These are phyloP conservation scores for Thamnidium elegans DNA, from an alignment of 192 early-diverging fungal species.

Conservation along the genomic window DNA sequence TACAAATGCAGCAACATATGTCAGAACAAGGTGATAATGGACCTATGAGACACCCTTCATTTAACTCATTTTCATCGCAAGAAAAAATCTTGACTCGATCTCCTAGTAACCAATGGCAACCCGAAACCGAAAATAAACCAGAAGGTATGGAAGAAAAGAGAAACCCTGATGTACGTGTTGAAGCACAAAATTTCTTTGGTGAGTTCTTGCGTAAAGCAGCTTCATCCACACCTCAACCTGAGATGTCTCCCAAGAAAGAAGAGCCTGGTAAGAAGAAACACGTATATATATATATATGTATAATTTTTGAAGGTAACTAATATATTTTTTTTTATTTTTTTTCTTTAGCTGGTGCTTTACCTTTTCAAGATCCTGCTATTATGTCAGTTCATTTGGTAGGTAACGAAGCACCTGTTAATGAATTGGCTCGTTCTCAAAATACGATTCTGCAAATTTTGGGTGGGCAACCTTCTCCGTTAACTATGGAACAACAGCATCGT, in stretches of 20 bases:
- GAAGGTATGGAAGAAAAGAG: background rate
- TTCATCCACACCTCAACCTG: slow-evolving; percentile 18
- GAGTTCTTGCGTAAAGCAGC: slow-evolving; percentile 58
- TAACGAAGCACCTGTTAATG: background rate
- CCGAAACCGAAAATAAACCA: background rate
- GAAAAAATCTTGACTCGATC: background rate
- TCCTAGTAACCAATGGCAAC: background rate
- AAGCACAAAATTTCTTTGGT: slow-evolving; percentile 58
- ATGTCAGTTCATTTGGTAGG: slow-evolving; percentile 44
- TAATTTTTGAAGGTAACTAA: background rate
- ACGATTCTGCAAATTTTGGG: slow-evolving; percentile 15
- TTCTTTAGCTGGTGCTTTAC: slow-evolving; percentile 19
- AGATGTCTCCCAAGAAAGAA: slow-evolving; percentile 11
- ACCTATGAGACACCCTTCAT: background rate
- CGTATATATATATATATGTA: slow-evolving; percentile 6
- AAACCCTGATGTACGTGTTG: slow-evolving; percentile 27
- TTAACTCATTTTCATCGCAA: background rate
- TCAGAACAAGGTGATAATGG: background rate
- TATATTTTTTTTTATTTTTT: slow-evolving; percentile 11
- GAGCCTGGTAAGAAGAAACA: background rate
- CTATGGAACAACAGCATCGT: slow-evolving; percentile 10
- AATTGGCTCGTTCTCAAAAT: slow-evolving; percentile 8
- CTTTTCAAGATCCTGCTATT: slow-evolving; percentile 61
- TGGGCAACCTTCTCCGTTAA: slow-evolving; percentile 8
- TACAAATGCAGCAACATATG: background rate